Evolutionary conservation across 2,329 filamentous ascomycete genomes (phyloP).

Genomic region (Chaetomium olivaceum): DNA sequence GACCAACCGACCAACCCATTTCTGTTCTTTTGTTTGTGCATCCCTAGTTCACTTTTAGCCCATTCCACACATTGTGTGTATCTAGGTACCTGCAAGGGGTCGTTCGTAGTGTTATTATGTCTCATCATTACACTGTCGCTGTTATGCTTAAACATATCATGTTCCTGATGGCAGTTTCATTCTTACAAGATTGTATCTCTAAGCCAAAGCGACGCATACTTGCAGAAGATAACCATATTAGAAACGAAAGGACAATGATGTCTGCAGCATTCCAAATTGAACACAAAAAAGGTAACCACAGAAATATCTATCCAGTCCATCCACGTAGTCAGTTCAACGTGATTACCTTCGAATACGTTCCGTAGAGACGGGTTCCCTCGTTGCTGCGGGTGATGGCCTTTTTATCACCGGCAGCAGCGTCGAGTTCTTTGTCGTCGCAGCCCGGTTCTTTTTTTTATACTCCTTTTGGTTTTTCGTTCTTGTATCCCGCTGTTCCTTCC

Average conservation of each 20-base stretch:
- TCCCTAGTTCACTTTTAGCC: no score
- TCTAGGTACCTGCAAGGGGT: no score
- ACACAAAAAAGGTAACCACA: no score
- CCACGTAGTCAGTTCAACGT: no score
- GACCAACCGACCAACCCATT: no score
- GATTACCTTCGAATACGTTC: background rate
- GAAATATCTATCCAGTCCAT: background rate
- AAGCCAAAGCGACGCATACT: background rate
- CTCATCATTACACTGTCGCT: no score
- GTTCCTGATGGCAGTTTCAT: no score
- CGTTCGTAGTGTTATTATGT: no score
- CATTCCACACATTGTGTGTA: no score
- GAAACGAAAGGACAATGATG: background rate
- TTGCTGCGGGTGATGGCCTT: background rate
- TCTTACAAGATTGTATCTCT: background rate
- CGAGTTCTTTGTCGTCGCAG: background rate
- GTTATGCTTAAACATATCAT: no score
- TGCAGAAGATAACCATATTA: background rate
- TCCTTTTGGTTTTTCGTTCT: background rate
- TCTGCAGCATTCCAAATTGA: no score
- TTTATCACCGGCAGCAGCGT: background rate
- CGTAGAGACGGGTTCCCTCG: background rate
- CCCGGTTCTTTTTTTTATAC: background rate
- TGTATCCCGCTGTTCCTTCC: background rate
- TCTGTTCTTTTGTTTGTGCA: no score